Evolutionary conservation across 495 filamentous ascomycete genomes (phyloP), one percentile per base, ranked within the genome.

Genomic region (Symbiotaphrina buchneri): DNA sequence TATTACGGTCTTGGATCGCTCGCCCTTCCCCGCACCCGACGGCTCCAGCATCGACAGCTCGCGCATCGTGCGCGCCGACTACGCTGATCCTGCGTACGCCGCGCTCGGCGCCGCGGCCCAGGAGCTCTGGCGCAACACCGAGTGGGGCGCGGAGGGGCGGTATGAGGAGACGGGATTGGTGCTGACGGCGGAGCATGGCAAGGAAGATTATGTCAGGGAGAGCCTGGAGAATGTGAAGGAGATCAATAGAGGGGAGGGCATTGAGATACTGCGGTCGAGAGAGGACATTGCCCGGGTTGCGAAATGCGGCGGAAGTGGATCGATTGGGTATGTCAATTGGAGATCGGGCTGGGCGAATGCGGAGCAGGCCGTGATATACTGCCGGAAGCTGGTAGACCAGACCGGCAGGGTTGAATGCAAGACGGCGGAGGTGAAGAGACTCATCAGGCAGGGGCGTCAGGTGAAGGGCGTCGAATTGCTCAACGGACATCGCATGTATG

Each of bases 281-380:
- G 1, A 16, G 20, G 32, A 25, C 8, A 60, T 74, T 25, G 41
- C 54, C 40, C 54, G 44, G 31, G 38, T 56, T 10, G 52, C 55
- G 6, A 58, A 58, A 2, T 52, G 59, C 30, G 56, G 64, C 35
- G 44, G 53, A 41, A 47, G 63, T 35, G 62, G 80, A 24, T 50
- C 52, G 10, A 61, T 64, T 38, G 85, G 85, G 2, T 97, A 97
- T 50, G 47, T 90, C 27, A 97, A 94, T 46, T 55, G 59, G 43
- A 59, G 55, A 1, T 71, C 65, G 31, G 87, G 87, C 1, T 94
- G 84, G 85, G 77, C 68, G 4, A 65, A 97, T 42, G 82, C 84
- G 0, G 76, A 71, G 27, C 67, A 57, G 0, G 63, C 63, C 6
- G 82, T 93, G 60, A 45, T 46, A 10, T 78, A 60, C 48, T 49